Percentiles rank a stretch among this genome's conserved stretches.
These are phyloP conservation scores for Gomphus sp. DNA, from an alignment of 1,284 basidiomycete genomes.

Conservation along the genomic window DNA sequence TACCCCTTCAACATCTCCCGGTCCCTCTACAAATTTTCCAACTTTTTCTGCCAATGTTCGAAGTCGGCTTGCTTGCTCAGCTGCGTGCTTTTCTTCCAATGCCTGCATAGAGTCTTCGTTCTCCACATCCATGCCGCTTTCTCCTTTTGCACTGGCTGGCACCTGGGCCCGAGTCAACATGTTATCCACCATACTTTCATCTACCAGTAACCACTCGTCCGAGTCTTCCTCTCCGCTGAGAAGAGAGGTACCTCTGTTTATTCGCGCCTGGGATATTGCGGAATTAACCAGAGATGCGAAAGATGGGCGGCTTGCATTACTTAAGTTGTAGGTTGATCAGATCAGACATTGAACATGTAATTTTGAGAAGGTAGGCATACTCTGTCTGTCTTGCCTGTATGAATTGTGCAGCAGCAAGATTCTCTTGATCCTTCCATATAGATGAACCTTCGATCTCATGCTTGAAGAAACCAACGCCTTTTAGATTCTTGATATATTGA, in stretches of 20 bases:
- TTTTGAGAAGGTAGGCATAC: constrained; percentile 33
- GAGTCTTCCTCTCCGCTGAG: constrained; percentile 42
- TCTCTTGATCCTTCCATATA: constrained; percentile 65
- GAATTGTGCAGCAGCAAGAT: constrained; percentile 60
- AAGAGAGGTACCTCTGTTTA: constrained; percentile 6
- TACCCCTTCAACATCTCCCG: constrained; percentile 83
- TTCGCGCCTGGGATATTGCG: constrained; percentile 38
- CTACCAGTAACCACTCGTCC: constrained; percentile 67
- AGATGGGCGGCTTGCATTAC: constrained; percentile 51
- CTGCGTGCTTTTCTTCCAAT: constrained; percentile 37
- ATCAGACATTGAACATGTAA: background rate
- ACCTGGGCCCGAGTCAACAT: constrained; percentile 19
- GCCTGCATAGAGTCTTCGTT: constrained; percentile 18
- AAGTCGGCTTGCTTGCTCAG: constrained; percentile 61
- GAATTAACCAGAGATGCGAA: constrained; percentile 66
- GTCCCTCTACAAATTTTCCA: constrained; percentile 76
- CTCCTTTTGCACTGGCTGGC: constrained; percentile 18
- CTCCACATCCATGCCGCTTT: constrained; percentile 38
- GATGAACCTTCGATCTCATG: constrained; percentile 68
- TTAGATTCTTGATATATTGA: constrained; percentile 59
- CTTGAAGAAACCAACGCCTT: constrained; percentile 63
- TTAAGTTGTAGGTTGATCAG: constrained; percentile 19
- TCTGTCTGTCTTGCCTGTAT: constrained; percentile 53
- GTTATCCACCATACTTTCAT: constrained; percentile 52
- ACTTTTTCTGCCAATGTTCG: constrained; percentile 76